Percentiles rank a stretch among this genome's conserved stretches.
These are phyloP conservation scores for Sextonia rubra DNA, from an alignment of 164 flowering plant genomes.

Conservation along the genomic window DNA sequence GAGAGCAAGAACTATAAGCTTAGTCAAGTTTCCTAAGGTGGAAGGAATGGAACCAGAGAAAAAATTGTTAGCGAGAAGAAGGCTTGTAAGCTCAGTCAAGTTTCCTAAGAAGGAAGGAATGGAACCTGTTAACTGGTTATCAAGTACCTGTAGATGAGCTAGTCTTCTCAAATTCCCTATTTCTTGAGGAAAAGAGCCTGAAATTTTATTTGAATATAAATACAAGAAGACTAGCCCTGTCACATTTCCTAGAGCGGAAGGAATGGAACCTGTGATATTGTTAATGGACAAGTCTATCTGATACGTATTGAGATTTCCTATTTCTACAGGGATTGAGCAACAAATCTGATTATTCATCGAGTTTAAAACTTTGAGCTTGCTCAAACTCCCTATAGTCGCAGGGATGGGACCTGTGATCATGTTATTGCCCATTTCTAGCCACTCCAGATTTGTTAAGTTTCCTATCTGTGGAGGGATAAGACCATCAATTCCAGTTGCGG, in stretches of 20 bases:
- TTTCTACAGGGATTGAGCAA: slow-evolving; percentile 29
- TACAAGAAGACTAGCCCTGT: slow-evolving; percentile 20
- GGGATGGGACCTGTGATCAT: slow-evolving; percentile 19
- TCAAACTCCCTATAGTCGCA: slow-evolving; percentile 16
- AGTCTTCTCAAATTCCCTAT: neutral
- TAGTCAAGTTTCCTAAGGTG: too few relatives aligned
- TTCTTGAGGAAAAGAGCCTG: slow-evolving; percentile 10
- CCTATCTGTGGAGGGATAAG: neutral
- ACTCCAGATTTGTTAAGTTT: neutral
- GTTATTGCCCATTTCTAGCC: neutral
- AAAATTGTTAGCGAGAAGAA: too few relatives aligned
- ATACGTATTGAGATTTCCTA: slow-evolving; percentile 24
- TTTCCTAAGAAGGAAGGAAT: too few relatives aligned
- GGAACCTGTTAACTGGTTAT: too few relatives aligned
- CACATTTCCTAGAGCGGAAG: slow-evolving; percentile 31
- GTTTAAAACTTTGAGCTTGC: neutral
- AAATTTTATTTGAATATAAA: slow-evolving; percentile 25
- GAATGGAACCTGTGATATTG: slow-evolving; percentile 22
- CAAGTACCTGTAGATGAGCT: too few relatives aligned
- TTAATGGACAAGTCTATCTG: slow-evolving; percentile 26
- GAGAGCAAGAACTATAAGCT: too few relatives aligned
- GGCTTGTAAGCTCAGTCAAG: too few relatives aligned
- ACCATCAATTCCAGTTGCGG: neutral
- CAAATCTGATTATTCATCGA: slow-evolving; percentile 4
- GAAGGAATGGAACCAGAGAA: too few relatives aligned